Evolutionary conservation across 1,284 basidiomycete species (phyloP).

Genomic region (Cutaneotrichosporon mucoides): DNA sequence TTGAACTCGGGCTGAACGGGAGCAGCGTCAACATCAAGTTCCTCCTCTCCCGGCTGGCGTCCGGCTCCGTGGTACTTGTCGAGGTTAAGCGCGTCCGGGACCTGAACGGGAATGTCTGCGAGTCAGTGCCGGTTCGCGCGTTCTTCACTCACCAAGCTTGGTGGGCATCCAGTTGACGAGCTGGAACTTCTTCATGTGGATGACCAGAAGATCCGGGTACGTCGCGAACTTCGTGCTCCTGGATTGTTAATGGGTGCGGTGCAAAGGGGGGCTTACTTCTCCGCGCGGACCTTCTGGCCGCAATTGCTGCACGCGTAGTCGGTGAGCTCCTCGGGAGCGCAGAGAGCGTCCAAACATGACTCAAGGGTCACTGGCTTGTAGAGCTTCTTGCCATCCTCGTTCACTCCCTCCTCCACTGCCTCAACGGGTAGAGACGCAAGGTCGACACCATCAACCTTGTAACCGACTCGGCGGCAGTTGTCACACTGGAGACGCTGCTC

Average conservation of each 20-base stretch:
- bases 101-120: conserved; percentile 77
- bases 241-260: too few species aligned
- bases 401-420: conserved; percentile 55
- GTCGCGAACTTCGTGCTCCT: conserved; percentile 75
- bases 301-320: conserved; percentile 67
- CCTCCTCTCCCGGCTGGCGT: conserved; percentile 66
- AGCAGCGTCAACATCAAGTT: conserved; percentile 60
- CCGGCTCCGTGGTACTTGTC: conserved; percentile 70
- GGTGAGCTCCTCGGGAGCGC: conserved; percentile 62
- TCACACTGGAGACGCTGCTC: conserved; percentile 82
- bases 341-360: conserved; percentile 65
- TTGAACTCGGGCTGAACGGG: conserved; percentile 56
- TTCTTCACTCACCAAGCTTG: conserved; percentile 93
- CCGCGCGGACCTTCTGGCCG: conserved; percentile 61
- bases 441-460: conserved; percentile 74
- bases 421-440: conserved; percentile 76
- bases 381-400: conserved; percentile 59
- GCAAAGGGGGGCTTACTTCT: conserved; percentile 53
- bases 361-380: conserved; percentile 67
- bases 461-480: conserved; percentile 80
- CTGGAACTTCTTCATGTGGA: conserved; percentile 94
- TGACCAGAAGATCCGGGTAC: conserved; percentile 81
- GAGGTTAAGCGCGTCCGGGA: conserved; percentile 63
- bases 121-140: too few species aligned
- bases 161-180: conserved; percentile 95